Percentiles rank a stretch among this genome's conserved stretches.
phyloP scores from a whole-genome alignment of 2,329 filamentous ascomycete genomes.

The Conoideocrella luteorostrata region DNA sequence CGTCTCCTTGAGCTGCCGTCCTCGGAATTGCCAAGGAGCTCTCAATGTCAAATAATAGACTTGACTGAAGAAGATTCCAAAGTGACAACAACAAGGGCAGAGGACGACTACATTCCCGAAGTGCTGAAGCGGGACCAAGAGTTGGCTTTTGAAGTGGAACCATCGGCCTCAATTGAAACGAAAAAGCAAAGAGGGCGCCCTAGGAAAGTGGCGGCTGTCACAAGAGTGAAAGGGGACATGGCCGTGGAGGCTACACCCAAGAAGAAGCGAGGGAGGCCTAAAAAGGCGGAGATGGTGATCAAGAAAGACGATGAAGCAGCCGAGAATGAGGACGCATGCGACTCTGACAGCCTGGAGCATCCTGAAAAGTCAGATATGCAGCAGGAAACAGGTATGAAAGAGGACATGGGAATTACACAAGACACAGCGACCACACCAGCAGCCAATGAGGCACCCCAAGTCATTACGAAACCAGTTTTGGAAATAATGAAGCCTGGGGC shows the following conservation, averaged over 20 bases:
- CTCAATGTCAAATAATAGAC: not conserved
- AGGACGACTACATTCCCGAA: not conserved
- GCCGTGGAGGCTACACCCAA: constrained; percentile 12
- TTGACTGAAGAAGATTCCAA: not conserved
- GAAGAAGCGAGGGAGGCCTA: constrained; percentile 37
- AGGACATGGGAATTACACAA: no score
- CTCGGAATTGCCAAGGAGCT: not conserved
- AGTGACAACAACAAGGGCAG: not conserved
- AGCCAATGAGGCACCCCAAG: no score
- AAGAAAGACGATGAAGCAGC: not conserved
- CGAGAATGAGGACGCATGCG: not conserved
- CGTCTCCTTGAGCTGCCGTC: not conserved
- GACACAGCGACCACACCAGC: no score
- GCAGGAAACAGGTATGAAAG: not conserved
- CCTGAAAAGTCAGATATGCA: not conserved
- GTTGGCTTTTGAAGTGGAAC: constrained; percentile 5
- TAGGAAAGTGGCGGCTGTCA: constrained; percentile 16
- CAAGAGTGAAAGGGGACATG: constrained; percentile 8
- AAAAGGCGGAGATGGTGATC: constrained; percentile 20
- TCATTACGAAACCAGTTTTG: no score
- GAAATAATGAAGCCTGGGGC: not conserved
- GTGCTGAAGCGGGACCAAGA: constrained; percentile 12
- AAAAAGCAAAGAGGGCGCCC: constrained; percentile 28
- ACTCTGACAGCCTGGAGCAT: not conserved
- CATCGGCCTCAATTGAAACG: constrained; percentile 11